phyloP scores from a whole-genome alignment of 345 rosid genomes.

The Syzygium jambos region DNA sequence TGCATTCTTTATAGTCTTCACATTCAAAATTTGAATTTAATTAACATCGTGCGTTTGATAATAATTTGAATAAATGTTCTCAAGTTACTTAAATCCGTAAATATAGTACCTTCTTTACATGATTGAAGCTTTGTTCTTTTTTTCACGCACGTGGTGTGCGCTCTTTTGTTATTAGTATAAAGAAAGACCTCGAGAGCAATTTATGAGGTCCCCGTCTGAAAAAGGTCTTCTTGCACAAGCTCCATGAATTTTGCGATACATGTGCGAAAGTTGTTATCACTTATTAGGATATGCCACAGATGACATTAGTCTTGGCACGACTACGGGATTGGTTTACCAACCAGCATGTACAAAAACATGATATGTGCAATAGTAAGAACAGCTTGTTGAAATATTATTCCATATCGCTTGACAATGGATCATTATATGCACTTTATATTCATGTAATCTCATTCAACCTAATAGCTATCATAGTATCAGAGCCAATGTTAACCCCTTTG shows the following conservation, averaged over 20 bases:
- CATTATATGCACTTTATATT: too few species aligned
- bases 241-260: not conserved
- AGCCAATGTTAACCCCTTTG: not conserved
- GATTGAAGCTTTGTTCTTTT: not conserved
- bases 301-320: not conserved
- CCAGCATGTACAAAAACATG: not conserved
- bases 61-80: not conserved
- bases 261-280: not conserved
- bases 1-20: not conserved
- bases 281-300: not conserved
- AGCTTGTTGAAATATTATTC: not conserved
- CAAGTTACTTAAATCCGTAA: not conserved
- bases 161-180: conserved; percentile 3
- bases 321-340: not conserved
- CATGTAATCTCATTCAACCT: not conserved
- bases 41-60: not conserved
- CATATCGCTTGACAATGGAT: not conserved
- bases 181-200: not conserved
- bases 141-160: not conserved
- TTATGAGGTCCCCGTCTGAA: not conserved
- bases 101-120: not conserved
- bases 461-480: too few species aligned
- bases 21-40: not conserved
- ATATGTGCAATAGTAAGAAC: not conserved
- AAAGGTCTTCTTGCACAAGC: too few species aligned